Evolutionary conservation across 768 basidiomycete genomes (phyloP).

Genomic region (Strobilomyces dryophilus): DNA sequence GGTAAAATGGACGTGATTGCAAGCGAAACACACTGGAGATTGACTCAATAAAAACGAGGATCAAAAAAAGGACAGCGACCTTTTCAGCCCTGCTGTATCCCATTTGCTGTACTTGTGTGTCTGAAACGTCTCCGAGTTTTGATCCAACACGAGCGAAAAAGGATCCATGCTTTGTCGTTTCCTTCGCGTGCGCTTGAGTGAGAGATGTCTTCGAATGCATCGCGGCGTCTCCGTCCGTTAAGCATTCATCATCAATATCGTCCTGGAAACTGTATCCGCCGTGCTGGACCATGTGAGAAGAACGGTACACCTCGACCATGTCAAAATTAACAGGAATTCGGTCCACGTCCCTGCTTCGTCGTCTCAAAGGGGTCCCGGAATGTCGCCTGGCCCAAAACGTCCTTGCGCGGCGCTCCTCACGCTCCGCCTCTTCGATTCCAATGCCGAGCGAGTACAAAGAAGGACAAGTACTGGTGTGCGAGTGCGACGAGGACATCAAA

Average conservation of each 20-base stretch:
- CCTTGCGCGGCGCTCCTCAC: constrained; percentile 18
- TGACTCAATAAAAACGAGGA: not conserved
- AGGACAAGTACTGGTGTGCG: constrained; percentile 12
- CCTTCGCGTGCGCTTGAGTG: constrained; percentile 7
- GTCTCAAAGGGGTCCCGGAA: constrained; percentile 12
- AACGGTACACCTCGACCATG: not conserved
- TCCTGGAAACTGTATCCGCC: not conserved
- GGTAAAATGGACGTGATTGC: constrained; percentile 28
- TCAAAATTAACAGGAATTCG: not conserved
- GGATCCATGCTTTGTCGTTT: constrained; percentile 30
- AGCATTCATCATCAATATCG: not conserved
- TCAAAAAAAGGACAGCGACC: constrained; percentile 2
- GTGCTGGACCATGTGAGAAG: not conserved
- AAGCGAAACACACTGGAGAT: constrained; percentile 21
- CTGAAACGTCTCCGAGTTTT: constrained; percentile 12
- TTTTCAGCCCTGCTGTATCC: constrained; percentile 30
- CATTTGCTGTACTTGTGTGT: constrained; percentile 9
- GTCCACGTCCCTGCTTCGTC: constrained; percentile 1
- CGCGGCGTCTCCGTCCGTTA: not conserved
- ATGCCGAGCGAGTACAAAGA: constrained; percentile 21
- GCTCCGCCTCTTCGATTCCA: constrained; percentile 22
- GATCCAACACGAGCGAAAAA: constrained; percentile 18
- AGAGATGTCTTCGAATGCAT: not conserved
- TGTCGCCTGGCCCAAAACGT: constrained; percentile 16
- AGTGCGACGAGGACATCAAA: constrained; percentile 15